A percentile compares a stretch with the other conserved stretches of the same genome.
Evolutionary conservation across 805 yeast species (phyloP).

Genomic region (Kluyveromyces nonfermentans): DNA sequence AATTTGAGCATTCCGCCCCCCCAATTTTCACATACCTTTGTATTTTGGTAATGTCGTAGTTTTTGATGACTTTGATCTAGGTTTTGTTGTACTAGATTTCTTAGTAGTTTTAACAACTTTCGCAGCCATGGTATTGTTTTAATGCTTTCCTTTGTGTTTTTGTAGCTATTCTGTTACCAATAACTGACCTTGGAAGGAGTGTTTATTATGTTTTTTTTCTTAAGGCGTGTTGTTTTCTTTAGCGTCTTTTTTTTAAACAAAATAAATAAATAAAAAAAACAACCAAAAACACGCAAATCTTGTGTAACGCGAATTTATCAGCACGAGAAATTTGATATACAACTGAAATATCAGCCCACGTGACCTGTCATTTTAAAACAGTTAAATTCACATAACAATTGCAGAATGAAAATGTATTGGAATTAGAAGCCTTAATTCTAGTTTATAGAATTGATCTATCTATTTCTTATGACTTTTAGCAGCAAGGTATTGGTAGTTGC

Average conservation of each 20-base stretch:
- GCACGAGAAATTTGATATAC: background rate
- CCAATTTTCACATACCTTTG: conserved; percentile 25
- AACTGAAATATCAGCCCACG: background rate
- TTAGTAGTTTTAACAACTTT: conserved; percentile 4
- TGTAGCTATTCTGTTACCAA: background rate
- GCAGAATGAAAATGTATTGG: too few relatives aligned
- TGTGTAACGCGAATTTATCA: background rate
- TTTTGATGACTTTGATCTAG: conserved; percentile 3
- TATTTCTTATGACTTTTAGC: too few relatives aligned
- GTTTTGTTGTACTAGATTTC: background rate
- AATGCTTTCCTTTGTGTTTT: background rate
- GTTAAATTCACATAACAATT: too few relatives aligned
- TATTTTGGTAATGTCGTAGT: conserved; percentile 22
- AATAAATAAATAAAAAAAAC: too few relatives aligned
- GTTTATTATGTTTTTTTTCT: background rate
- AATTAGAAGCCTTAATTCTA: too few relatives aligned
- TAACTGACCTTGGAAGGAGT: background rate
- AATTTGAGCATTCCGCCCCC: background rate
- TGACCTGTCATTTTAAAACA: background rate
- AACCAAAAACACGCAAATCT: too few relatives aligned
- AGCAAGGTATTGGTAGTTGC: too few relatives aligned
- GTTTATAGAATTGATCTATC: too few relatives aligned
- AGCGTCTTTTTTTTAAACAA: background rate
- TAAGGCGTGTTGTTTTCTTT: background rate
- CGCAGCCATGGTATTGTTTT: background rate